These are phyloP conservation scores for Onygenales sp. DNA, from an alignment of 2,329 filamentous ascomycete genomes.

Conservation along the genomic window DNA sequence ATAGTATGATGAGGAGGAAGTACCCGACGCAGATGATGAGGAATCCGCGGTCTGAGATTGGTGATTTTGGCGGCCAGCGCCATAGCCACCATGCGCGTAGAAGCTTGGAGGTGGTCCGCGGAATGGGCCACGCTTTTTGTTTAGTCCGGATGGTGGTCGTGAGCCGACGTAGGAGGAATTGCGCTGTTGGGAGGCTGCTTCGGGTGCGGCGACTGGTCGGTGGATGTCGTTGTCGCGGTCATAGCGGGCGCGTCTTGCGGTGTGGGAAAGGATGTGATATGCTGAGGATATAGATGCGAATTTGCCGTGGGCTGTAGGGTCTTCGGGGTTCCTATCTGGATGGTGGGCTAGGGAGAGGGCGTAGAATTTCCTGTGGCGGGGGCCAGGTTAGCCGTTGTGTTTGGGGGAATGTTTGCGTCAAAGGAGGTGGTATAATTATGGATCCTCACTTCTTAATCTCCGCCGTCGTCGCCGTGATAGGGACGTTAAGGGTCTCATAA, in stretches of 20 bases:
- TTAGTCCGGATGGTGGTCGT: slow-evolving; percentile 71
- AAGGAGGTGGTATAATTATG: neutral
- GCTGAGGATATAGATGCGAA: slow-evolving; percentile 81
- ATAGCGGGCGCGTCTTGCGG: slow-evolving; percentile 67
- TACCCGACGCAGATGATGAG: slow-evolving; percentile 4
- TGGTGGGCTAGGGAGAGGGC: slow-evolving; percentile 83
- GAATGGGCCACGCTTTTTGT: slow-evolving; percentile 64
- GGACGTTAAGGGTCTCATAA: slow-evolving; percentile 74
- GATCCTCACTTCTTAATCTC: slow-evolving; percentile 77
- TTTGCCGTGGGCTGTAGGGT: slow-evolving; percentile 61
- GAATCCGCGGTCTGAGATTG: slow-evolving; percentile 7
- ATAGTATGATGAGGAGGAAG: slow-evolving; percentile 11
- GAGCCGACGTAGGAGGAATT: slow-evolving; percentile 48
- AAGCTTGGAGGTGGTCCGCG: slow-evolving; percentile 83
- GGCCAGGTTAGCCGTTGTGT: neutral
- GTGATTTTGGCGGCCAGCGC: slow-evolving; percentile 22
- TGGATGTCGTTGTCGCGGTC: slow-evolving; percentile 51
- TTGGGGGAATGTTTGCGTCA: neutral
- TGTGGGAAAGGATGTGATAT: slow-evolving; percentile 65
- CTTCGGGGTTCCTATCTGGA: slow-evolving; percentile 75
- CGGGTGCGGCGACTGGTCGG: slow-evolving; percentile 17
- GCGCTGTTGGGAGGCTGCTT: slow-evolving; percentile 23
- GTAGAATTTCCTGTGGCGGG: slow-evolving; percentile 58
- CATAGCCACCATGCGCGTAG: slow-evolving; percentile 74
- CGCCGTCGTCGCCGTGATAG: slow-evolving; percentile 54